These are phyloP conservation scores for Pontederia crassipes DNA, from an alignment of 176 grass and related monocot species.

Conservation along the genomic window DNA sequence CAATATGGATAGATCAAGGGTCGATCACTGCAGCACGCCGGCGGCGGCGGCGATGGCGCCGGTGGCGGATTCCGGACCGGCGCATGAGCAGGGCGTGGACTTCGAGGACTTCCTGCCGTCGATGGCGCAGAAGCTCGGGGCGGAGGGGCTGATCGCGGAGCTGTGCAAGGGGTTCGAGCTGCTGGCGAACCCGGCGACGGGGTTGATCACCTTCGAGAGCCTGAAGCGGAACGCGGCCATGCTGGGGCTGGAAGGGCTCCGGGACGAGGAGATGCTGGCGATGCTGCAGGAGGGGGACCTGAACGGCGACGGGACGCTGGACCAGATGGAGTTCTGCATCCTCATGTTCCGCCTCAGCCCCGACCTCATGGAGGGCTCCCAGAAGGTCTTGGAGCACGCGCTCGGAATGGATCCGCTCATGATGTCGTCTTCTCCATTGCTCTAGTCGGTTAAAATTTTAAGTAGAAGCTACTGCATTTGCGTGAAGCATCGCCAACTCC, in stretches of 20 bases:
- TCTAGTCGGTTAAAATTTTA: no score
- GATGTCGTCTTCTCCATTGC: no score
- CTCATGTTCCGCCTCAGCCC: conserved; percentile 92
- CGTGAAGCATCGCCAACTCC: no score
- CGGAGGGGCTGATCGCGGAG: conserved; percentile 65
- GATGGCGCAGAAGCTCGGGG: conserved; percentile 67
- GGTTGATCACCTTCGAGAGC: conserved; percentile 72
- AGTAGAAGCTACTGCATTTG: no score
- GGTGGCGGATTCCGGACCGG: background rate
- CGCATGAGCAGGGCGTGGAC: conserved; percentile 9
- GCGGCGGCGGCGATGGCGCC: no score
- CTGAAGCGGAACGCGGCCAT: conserved; percentile 41
- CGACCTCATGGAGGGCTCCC: conserved; percentile 45
- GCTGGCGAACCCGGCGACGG: conserved; percentile 50
- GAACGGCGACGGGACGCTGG: conserved; percentile 55
- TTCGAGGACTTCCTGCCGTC: conserved; percentile 69
- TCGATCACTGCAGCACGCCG: no score
- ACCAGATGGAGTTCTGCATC: conserved; percentile 82
- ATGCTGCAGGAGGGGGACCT: conserved; percentile 75
- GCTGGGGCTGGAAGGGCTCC: conserved; percentile 43
- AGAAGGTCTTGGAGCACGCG: background rate
- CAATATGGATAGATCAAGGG: no score
- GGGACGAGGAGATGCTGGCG: conserved; percentile 40
- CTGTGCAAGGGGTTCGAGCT: conserved; percentile 90
- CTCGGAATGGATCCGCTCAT: no score